Evolutionary conservation across 495 filamentous ascomycete species (phyloP).

Genomic region (Geoglossum glabrum): DNA sequence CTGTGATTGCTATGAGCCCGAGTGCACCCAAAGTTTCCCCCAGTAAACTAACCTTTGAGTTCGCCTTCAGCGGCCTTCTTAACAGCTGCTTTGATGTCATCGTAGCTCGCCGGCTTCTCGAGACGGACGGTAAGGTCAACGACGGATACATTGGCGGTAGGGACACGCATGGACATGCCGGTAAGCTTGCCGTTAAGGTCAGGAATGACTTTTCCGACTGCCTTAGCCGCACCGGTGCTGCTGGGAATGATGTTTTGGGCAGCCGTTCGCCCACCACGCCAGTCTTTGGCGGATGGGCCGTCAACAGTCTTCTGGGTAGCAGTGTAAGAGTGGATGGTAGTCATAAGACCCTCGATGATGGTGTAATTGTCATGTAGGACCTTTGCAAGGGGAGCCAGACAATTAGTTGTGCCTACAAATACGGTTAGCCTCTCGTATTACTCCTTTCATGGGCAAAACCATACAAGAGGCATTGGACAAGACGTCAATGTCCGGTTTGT

Average conservation of each 20-base stretch:
- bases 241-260: conserved; percentile 99
- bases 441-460: not conserved
- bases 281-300: conserved; percentile 94
- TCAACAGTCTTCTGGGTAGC: conserved; percentile 99
- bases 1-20: conserved; percentile 19
- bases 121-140: conserved; percentile 90
- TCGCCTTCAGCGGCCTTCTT: conserved; percentile 72
- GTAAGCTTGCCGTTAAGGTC: conserved; percentile 97
- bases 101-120: conserved; percentile 78
- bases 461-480: conserved; percentile 93
- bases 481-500: conserved; percentile 73
- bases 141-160: conserved; percentile 95
- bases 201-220: conserved; percentile 98
- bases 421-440: not conserved
- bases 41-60: conserved; percentile 51
- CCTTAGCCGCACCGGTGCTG: conserved; percentile 98
- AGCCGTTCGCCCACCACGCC: conserved; percentile 94
- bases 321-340: conserved; percentile 98
- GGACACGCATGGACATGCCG: conserved; percentile 98
- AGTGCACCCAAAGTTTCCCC: not conserved
- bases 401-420: conserved; percentile 64
- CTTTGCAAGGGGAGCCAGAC: conserved; percentile 96
- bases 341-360: conserved; percentile 98
- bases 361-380: conserved; percentile 94
- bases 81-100: conserved; percentile 79